Evolutionary conservation across 1,284 basidiomycete species (phyloP).

Genomic region (Ganoderma lingzhi): DNA sequence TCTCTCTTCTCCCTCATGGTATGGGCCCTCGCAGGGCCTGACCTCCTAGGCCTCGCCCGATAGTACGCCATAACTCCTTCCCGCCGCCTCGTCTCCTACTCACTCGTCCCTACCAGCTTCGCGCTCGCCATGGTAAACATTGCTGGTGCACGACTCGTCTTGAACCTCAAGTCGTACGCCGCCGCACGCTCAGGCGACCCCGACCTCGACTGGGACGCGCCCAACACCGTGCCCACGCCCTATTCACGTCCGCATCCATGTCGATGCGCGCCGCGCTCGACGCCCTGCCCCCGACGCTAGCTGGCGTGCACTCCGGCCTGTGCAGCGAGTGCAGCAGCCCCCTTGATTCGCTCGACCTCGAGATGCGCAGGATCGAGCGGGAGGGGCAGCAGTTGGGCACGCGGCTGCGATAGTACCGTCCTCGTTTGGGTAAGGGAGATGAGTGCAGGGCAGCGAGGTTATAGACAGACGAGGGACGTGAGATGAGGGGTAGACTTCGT

Average conservation of each 20-base stretch:
- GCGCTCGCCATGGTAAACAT: slow-evolving; percentile 44
- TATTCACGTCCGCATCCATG: slow-evolving; percentile 9
- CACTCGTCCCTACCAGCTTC: slow-evolving; percentile 33
- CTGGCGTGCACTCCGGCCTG: not conserved
- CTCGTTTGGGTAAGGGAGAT: too few relatives aligned
- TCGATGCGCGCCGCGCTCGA: slow-evolving; percentile 8
- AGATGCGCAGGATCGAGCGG: slow-evolving; percentile 42
- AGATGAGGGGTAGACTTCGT: not conserved
- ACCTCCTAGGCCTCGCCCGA: slow-evolving; percentile 42
- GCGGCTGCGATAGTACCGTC: slow-evolving; percentile 30
- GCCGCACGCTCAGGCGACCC: slow-evolving; percentile 31
- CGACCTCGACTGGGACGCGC: slow-evolving; percentile 25
- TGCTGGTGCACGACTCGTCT: slow-evolving; percentile 39
- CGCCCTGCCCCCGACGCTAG: slow-evolving; percentile 19
- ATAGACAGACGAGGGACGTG: not conserved
- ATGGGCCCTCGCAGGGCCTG: slow-evolving; percentile 43
- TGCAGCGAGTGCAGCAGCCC: slow-evolving; percentile 1
- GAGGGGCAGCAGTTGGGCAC: slow-evolving; percentile 42
- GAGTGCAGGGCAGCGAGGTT: not conserved
- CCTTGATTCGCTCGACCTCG: slow-evolving; percentile 33
- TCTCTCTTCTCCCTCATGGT: slow-evolving; percentile 43
- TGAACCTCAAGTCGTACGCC: slow-evolving; percentile 42
- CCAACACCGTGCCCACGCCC: not conserved
- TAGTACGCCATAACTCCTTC: slow-evolving; percentile 34
- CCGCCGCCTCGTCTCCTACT: not conserved